A percentile compares a stretch with the other conserved stretches of the same genome.
These are phyloP conservation scores for Pulveroboletus sp. DNA, from an alignment of 768 basidiomycete genomes.

Conservation along the genomic window DNA sequence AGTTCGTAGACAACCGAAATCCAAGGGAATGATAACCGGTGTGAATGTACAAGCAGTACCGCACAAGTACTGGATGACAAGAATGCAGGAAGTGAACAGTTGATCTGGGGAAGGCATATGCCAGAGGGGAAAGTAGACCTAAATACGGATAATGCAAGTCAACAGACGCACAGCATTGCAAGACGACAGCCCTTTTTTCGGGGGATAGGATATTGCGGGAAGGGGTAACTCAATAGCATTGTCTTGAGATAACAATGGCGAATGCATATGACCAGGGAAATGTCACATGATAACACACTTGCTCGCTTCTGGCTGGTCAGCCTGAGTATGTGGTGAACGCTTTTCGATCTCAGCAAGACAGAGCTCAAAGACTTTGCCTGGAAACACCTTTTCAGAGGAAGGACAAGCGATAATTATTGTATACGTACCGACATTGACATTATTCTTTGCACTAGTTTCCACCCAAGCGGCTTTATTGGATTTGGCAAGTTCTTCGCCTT, in stretches of 20 bases:
- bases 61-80: slow-evolving; percentile 21
- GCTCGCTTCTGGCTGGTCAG: slow-evolving; percentile 39
- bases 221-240: slow-evolving; percentile 31
- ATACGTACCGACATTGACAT: slow-evolving; percentile 81
- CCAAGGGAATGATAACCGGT: slow-evolving; percentile 20
- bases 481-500: slow-evolving; percentile 72
- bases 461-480: slow-evolving; percentile 73
- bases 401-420: neutral
- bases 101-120: slow-evolving; percentile 17
- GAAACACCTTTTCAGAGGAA: neutral
- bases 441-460: slow-evolving; percentile 85
- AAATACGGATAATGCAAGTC: slow-evolving; percentile 37
- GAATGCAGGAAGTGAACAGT: slow-evolving; percentile 25
- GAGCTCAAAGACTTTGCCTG: slow-evolving; percentile 81
- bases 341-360: slow-evolving; percentile 83
- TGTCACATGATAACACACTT: slow-evolving; percentile 56
- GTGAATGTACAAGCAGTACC: slow-evolving; percentile 36
- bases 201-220: slow-evolving; percentile 30
- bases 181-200: slow-evolving; percentile 17
- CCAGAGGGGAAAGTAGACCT: slow-evolving; percentile 20
- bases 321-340: slow-evolving; percentile 50
- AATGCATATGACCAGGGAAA: slow-evolving; percentile 8
- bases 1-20: slow-evolving; percentile 28
- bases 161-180: slow-evolving; percentile 30
- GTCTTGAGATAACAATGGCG: slow-evolving; percentile 18